Base-by-base conservation (phyloP, 108 stramenopile species). In the Nitzschia sp. region DNA sequence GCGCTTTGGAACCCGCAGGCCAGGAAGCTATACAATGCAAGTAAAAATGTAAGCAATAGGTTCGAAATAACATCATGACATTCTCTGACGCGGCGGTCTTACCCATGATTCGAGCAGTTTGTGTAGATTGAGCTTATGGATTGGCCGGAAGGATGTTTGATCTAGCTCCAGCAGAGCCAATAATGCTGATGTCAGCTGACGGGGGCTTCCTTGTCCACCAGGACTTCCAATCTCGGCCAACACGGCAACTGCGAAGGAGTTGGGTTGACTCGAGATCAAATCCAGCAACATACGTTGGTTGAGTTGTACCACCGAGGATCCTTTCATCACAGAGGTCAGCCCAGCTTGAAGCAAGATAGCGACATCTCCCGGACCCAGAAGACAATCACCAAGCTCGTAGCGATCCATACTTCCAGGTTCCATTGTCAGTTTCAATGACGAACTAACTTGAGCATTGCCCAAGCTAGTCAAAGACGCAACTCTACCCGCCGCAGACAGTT, bases 261-360 rank as follows among this genome's bases (percentile, higher is more conserved):
- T 84, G 1, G 94, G 91, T 65, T 95, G 94, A 65, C 87, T 89
- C 15, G 91, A 86, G 68, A 95, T 87, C 22, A 95, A 69, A 71
- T 95, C 91, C 37, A 95, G 64, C 38, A 95, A 85, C 91, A 95
- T 95, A 43, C 94, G 70, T 69, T 95, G 94, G 59, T 95, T 95
- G 3, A 95, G 79, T 68, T 95, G 94, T 10, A 95, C 94, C 29
- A 95, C 94, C 3, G 93, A 90, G 2, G 89, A 91, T 15, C 86
- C 83, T 72, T 92, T 92, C 85, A 95, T 86, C 9, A 87, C 85
- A 15, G 88, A 89, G 5, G 91, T 89, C 41, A 95, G 67, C 14
- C 94, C 94, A 9, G 91, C 88, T 64, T 95, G 94, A 19, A 95
- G 78, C n/a, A 95, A 71, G 25, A 92, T 92, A 15, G 94, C 91